Evolutionary conservation across 495 filamentous ascomycete species (phyloP).

Genomic region (Entonaema liquescens): DNA sequence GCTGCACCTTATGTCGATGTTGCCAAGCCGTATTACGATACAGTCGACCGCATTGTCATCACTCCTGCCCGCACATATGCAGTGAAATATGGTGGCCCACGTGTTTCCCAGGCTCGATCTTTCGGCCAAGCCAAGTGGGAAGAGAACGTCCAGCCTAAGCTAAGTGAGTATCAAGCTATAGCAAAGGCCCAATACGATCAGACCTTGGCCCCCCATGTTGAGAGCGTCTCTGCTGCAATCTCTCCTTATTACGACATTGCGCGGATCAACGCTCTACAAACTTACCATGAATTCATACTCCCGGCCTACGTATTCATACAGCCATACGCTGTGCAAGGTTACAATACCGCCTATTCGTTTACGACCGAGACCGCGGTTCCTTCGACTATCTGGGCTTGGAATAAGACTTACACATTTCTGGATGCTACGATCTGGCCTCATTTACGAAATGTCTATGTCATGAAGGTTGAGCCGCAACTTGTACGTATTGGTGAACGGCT

Average conservation of each 20-base stretch:
- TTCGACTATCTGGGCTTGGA: slow-evolving; percentile 72
- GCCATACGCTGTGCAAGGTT: slow-evolving; percentile 78
- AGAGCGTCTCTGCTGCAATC: slow-evolving; percentile 62
- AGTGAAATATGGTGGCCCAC: slow-evolving; percentile 81
- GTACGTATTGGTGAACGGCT: slow-evolving; percentile 90
- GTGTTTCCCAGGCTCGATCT: slow-evolving; percentile 68
- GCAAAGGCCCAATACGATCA: slow-evolving; percentile 71
- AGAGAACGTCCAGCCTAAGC: slow-evolving; percentile 74
- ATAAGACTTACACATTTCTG: slow-evolving; percentile 71
- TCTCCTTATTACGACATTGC: slow-evolving; percentile 78
- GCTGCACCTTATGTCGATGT: slow-evolving; percentile 82
- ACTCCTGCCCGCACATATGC: slow-evolving; percentile 70
- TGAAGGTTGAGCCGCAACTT: slow-evolving; percentile 95
- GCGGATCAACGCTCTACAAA: slow-evolving; percentile 65
- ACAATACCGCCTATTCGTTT: slow-evolving; percentile 70
- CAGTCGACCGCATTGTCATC: slow-evolving; percentile 71
- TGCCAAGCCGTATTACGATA: slow-evolving; percentile 75
- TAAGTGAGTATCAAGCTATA: slow-evolving; percentile 68
- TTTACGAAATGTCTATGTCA: slow-evolving; percentile 78
- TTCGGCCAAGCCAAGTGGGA: slow-evolving; percentile 80
- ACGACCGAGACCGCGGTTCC: slow-evolving; percentile 77
- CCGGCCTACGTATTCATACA: slow-evolving; percentile 76
- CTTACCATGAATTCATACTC: slow-evolving; percentile 74
- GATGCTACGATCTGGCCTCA: slow-evolving; percentile 81
- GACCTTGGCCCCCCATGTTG: slow-evolving; percentile 75